Base-by-base conservation (phyloP, 2,329 filamentous ascomycete genomes). In the Talaromyces marneffei region DNA sequence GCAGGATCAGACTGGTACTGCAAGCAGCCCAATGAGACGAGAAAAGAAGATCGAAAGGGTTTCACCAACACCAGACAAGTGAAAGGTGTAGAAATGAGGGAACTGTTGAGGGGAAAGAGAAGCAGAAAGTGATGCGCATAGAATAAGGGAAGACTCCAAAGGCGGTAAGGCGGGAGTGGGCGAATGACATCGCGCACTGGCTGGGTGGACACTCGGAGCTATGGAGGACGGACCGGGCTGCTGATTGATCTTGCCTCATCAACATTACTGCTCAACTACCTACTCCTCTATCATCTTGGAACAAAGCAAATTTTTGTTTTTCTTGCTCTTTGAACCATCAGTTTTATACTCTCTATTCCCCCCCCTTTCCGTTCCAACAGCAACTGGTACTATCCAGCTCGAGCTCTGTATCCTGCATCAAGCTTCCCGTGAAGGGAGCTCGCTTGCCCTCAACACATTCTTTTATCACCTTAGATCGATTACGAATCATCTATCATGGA, bases 401-500 rank as follows among this genome's bases (percentile, higher is more conserved):
- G 60, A 62, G 60, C 60, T 62, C 40, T 29, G 42, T 27, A 61
- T 16, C n/a, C 46, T 57, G 37, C 54, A 50, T 56, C 31, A 55
- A 59, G 48, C 48, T 59, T 59, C 60, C 61, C 40, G 53, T 20
- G 29, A 46, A 57, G 61, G 61, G 40, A 63, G 50, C 63, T 65
- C 55, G 63, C 63, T 59, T 54, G 63, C 61, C 52, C 55, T 52
- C 64, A 59, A 67, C 59, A 70, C 64, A 60, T 48, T 59, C 37
- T n/a, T 39, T 25, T 23, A 20, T 39, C 48, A 23, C 18, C 31
- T n/a, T 35, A 59, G n/a, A 8, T 40, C 23, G 40, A 52, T 58
- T 44, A 16, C 63, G 59, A 62, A 64, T 64, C 56, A 59, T 37
- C 60, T 33, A 81, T 66, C 63, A 97, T 97, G 93, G 93, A 97